Conservation (phyloP, 169 alveolate genomes). For the Eimeria falciformis region DNA sequence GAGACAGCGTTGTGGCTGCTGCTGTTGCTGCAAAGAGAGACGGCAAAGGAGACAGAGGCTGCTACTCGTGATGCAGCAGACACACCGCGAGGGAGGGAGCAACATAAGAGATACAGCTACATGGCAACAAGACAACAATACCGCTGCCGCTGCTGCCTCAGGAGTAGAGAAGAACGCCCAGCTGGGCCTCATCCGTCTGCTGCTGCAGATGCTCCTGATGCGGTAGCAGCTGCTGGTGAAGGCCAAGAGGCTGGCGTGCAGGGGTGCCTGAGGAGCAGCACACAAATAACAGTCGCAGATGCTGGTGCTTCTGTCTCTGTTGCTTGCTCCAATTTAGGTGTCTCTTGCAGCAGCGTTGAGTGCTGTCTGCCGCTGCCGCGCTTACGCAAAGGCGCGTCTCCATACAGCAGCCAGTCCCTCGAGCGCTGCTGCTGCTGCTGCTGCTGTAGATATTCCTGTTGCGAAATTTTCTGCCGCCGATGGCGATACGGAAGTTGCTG, state of each 20-base stretch:
- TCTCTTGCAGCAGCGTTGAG: not conserved
- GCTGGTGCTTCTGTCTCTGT: not conserved
- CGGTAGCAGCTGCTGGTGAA: not conserved
- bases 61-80: not conserved
- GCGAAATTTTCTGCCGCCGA: not conserved
- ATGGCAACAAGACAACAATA: not conserved
- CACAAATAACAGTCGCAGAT: not conserved
- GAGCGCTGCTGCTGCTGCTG: not conserved
- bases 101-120: not conserved
- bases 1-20: not conserved
- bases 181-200: slow-evolving; percentile 23
- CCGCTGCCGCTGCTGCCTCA: slow-evolving; percentile 37
- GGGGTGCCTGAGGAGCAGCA: not conserved
- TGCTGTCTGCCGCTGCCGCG: slow-evolving; percentile 10
- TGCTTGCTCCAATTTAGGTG: not conserved
- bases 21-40: not conserved
- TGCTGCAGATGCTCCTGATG: slow-evolving; percentile 34
- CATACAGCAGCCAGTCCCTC: not conserved
- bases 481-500: not conserved
- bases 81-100: not conserved
- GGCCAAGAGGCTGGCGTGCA: not conserved
- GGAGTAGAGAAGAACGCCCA: slow-evolving; percentile 45
- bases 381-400: not conserved
- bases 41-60: not conserved
- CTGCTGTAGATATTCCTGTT: not conserved